Percentiles rank a stretch among this genome's conserved stretches.
Conservation (phyloP, 164 flowering plant species). For the Houttuynia cordata region DNA sequence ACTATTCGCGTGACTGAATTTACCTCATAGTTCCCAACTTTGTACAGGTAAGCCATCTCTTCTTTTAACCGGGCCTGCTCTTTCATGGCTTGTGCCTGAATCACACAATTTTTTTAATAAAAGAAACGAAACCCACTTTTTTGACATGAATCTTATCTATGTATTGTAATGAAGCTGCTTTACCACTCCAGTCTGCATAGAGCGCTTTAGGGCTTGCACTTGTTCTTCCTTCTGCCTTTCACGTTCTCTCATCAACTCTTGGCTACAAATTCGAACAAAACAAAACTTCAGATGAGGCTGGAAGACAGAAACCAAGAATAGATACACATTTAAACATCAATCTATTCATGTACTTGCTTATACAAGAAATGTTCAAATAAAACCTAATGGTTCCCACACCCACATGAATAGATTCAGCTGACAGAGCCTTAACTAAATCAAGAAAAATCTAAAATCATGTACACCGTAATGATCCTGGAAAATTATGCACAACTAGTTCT, state of each 20-base stretch:
- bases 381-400: too few species aligned
- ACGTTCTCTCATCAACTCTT: conserved; percentile 58
- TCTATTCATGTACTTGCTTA: too few species aligned
- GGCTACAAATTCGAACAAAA: conserved; percentile 32
- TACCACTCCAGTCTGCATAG: conserved; percentile 96
- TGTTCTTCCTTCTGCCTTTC: conserved; percentile 72
- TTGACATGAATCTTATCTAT: background rate
- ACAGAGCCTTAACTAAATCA: too few species aligned
- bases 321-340: background rate
- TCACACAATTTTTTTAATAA: too few species aligned
- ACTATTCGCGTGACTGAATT: background rate
- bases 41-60: conserved; percentile 82
- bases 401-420: too few species aligned
- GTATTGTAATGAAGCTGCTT: background rate
- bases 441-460: background rate
- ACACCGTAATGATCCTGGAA: background rate
- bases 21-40: conserved; percentile 69
- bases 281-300: background rate
- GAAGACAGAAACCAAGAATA: background rate
- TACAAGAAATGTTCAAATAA: too few species aligned
- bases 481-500: background rate
- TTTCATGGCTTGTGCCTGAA: conserved; percentile 31
- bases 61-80: conserved; percentile 86
- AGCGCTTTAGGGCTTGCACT: conserved; percentile 53
- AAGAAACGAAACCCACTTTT: background rate